phyloP scores from a whole-genome alignment of 129 eudicot species.

The Ambrosia artemisiifolia region DNA sequence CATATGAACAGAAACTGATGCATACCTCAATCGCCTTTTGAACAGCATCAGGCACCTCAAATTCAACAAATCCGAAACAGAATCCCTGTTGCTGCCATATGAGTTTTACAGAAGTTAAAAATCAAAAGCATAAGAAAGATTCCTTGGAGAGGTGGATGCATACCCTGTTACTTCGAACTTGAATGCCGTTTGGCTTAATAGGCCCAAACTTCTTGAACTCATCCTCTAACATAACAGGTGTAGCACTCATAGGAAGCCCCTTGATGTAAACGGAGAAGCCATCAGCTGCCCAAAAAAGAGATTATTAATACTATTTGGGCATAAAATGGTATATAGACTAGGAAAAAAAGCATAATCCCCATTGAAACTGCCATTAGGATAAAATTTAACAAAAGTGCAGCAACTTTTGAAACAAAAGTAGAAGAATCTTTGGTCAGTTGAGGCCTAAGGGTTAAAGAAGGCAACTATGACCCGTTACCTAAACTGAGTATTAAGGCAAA shows the following conservation, averaged over 20 bases:
- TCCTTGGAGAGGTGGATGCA: slow-evolving; percentile 2
- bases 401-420: not conserved
- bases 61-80: slow-evolving; percentile 97
- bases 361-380: not conserved
- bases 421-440: not conserved
- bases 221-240: slow-evolving; percentile 53
- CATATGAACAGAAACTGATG: not conserved
- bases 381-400: not conserved
- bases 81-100: slow-evolving; percentile 69
- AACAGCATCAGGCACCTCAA: slow-evolving; percentile 72
- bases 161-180: slow-evolving; percentile 83
- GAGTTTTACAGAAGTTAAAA: slow-evolving; percentile 19
- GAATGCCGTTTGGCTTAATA: slow-evolving; percentile 79
- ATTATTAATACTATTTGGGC: not conserved
- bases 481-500: not conserved
- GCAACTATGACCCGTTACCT: not conserved
- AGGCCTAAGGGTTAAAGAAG: not conserved
- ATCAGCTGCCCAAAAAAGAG: slow-evolving; percentile 47
- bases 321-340: not conserved
- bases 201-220: slow-evolving; percentile 75
- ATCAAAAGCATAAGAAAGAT: not conserved
- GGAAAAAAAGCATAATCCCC: not conserved
- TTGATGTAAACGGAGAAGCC: slow-evolving; percentile 65
- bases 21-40: slow-evolving; percentile 84
- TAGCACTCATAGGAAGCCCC: slow-evolving; percentile 67